These are phyloP conservation scores for Aspergillus candidus DNA, from an alignment of 2,329 filamentous ascomycete species.

Conservation along the genomic window DNA sequence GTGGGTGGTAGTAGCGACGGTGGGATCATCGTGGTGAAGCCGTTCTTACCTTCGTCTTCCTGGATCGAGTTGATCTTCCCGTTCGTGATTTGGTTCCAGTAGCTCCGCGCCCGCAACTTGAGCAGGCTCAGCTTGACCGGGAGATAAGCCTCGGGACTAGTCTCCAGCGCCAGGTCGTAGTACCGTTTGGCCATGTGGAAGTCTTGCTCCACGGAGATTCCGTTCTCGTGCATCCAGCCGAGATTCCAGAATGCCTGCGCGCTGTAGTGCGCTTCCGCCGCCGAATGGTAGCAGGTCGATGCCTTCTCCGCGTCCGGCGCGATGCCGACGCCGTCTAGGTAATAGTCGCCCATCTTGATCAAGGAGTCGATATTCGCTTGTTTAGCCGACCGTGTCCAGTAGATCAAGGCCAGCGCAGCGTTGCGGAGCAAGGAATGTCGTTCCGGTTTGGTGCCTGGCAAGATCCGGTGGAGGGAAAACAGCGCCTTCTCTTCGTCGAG, in stretches of 20 bases:
- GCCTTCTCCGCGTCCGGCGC: conserved; percentile 72
- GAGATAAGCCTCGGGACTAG: conserved; percentile 88
- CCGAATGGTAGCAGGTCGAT: conserved; percentile 84
- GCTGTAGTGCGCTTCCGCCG: conserved; percentile 83
- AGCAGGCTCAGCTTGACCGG: conserved; percentile 84
- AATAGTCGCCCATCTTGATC: conserved; percentile 98
- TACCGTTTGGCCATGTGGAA: conserved; percentile 95
- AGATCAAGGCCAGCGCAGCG: conserved; percentile 68
- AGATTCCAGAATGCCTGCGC: conserved; percentile 96
- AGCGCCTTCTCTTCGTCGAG: conserved; percentile 67
- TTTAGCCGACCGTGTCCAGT: conserved; percentile 91
- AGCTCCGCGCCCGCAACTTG: conserved; percentile 77
- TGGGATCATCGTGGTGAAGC: neutral
- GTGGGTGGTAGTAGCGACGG: too few relatives aligned
- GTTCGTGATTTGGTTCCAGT: conserved; percentile 89
- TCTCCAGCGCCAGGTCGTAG: conserved; percentile 87
- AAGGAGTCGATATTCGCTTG: conserved; percentile 90
- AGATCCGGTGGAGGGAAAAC: conserved; percentile 51
- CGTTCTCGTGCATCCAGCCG: conserved; percentile 99
- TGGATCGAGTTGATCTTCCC: conserved; percentile 90
- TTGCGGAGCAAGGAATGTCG: conserved; percentile 48
- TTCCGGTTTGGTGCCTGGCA: conserved; percentile 42
- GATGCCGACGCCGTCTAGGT: conserved; percentile 74
- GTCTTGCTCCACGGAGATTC: conserved; percentile 84
- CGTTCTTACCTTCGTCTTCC: conserved; percentile 71